A percentile compares a stretch with the other conserved stretches of the same genome.
These are phyloP conservation scores for Alisma plantagoaquatica DNA, from an alignment of 106 monocot species.

Conservation along the genomic window DNA sequence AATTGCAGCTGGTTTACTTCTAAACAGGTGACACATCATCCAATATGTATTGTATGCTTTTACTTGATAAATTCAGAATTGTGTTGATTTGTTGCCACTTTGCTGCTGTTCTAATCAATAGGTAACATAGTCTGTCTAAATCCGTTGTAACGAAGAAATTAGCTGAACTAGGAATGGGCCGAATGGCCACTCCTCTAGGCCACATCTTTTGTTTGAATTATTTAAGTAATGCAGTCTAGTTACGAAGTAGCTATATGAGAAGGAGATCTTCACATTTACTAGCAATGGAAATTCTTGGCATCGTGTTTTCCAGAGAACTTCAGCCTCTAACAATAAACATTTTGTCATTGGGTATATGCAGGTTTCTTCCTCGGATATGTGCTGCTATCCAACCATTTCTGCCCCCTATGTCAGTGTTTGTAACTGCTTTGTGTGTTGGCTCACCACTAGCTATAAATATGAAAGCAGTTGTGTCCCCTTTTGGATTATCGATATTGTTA, in stretches of 20 bases:
- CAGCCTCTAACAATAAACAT: not conserved
- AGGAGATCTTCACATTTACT: too few relatives aligned
- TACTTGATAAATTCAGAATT: constrained; percentile 1
- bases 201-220: too few relatives aligned
- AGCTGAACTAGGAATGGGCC: too few relatives aligned
- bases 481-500: constrained; percentile 66
- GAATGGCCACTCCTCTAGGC: too few relatives aligned
- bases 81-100: too few relatives aligned
- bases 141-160: too few relatives aligned
- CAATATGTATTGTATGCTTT: too few relatives aligned
- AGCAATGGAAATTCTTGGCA: too few relatives aligned
- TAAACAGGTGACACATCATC: constrained; percentile 99
- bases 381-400: constrained; percentile 80
- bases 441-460: constrained; percentile 97
- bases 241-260: too few relatives aligned
- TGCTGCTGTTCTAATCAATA: too few relatives aligned
- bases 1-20: constrained; percentile 69
- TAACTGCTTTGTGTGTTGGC: constrained; percentile 97
- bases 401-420: constrained; percentile 89
- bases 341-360: constrained; percentile 1
- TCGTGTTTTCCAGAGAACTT: not conserved
- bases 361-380: constrained; percentile 77
- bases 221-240: too few relatives aligned
- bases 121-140: too few relatives aligned
- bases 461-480: constrained; percentile 60